phyloP scores from a whole-genome alignment of 2,329 filamentous ascomycete species.

The Ophiostoma quercus region DNA sequence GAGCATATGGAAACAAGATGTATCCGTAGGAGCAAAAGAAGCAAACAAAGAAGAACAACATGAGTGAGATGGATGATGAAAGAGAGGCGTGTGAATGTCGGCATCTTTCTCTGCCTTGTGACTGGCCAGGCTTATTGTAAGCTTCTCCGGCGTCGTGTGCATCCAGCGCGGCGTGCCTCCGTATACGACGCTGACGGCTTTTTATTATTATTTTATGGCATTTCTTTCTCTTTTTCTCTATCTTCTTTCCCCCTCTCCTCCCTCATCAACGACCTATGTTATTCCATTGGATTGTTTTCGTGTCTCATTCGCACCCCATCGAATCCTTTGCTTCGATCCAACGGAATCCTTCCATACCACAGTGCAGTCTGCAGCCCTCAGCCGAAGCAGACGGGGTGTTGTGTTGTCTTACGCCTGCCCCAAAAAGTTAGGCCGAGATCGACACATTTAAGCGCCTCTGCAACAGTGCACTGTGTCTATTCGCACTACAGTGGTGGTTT shows the following conservation, averaged over 20 bases:
- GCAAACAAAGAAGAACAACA: not conserved
- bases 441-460: not conserved
- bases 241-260: not conserved
- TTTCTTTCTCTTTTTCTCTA: not conserved
- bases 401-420: constrained; percentile 3
- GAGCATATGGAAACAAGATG: not conserved
- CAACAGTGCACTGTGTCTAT: constrained; percentile 5
- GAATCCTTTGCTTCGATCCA: not conserved
- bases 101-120: not conserved
- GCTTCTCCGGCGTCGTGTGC: not conserved
- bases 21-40: not conserved
- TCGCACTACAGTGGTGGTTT: not conserved
- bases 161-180: not conserved
- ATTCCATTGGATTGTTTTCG: not conserved
- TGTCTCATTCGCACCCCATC: not conserved
- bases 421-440: not conserved
- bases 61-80: not conserved
- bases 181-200: not conserved
- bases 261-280: not conserved
- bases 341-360: not conserved
- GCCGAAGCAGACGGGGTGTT: not conserved
- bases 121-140: not conserved
- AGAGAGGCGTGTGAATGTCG: not conserved
- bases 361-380: not conserved
- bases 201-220: not conserved